These are phyloP conservation scores for Pseudomicrostroma phylloplanum DNA, from an alignment of 1,284 basidiomycete species.

Conservation along the genomic window DNA sequence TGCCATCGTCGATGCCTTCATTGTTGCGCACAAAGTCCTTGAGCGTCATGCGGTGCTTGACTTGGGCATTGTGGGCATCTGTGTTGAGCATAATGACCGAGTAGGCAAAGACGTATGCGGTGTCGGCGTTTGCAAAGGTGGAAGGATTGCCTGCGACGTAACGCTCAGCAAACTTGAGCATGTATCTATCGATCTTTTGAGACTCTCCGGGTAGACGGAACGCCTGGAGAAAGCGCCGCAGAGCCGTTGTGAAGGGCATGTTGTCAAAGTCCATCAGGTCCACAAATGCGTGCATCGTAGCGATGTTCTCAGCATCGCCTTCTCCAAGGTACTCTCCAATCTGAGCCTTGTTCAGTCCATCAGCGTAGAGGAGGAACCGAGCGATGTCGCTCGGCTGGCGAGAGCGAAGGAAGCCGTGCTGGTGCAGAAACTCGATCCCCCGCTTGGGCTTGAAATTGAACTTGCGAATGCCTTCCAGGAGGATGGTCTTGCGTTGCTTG, in stretches of 20 bases:
- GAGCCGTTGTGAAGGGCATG: constrained; percentile 43
- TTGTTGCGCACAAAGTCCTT: constrained; percentile 51
- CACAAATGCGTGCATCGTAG: constrained; percentile 50
- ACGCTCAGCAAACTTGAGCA: constrained; percentile 51
- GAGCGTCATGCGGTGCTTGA: constrained; percentile 49
- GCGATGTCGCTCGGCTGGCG: constrained; percentile 75
- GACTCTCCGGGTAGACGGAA: constrained; percentile 49
- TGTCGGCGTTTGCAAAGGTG: constrained; percentile 49
- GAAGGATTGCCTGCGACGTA: constrained; percentile 46
- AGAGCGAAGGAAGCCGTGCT: constrained; percentile 79
- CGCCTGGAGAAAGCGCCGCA: constrained; percentile 47
- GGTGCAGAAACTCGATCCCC: constrained; percentile 82
- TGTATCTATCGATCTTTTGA: constrained; percentile 50
- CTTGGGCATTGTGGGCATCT: constrained; percentile 49
- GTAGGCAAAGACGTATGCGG: constrained; percentile 50
- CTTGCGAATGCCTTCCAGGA: constrained; percentile 91
- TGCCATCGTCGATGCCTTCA: constrained; percentile 47
- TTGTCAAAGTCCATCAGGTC: constrained; percentile 49
- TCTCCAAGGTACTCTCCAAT: constrained; percentile 92
- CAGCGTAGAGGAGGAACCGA: constrained; percentile 76
- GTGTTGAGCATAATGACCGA: constrained; percentile 52
- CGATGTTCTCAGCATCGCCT: constrained; percentile 48
- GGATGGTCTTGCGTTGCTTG: constrained; percentile 90
- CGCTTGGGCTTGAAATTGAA: constrained; percentile 92
- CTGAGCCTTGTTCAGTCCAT: constrained; percentile 89